Base-by-base conservation (phyloP, 768 basidiomycete species). In the Mycena olivaceomarginata region DNA sequence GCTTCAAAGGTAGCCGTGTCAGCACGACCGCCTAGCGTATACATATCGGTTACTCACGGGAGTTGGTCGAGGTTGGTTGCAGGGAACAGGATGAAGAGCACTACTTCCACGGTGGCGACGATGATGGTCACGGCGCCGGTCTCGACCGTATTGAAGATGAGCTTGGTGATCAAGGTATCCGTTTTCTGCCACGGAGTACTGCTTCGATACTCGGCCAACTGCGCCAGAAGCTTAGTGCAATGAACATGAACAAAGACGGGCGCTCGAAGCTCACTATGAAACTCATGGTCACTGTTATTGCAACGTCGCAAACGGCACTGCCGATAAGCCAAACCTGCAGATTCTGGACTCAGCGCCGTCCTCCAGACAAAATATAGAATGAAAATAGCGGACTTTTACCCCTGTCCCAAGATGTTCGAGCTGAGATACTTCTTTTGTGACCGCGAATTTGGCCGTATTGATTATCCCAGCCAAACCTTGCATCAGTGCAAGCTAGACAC, bases 231-330 rank as follows among this genome's bases (percentile, higher is more conserved):
- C 2, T 62, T 2, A 39, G 43, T 46, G 64, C n/a, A 31, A n/a
- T 9, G 20, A n/a, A 9, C 64, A 45, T 45, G 43, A 25, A 43
- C 45, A n/a, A 46, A 11, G 39, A 40, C 43, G 20, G 20, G 53
- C 2, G 11, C 18, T 22, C 20, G 53, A n/a, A n/a, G n/a, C 64
- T 15, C 64, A 65, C 64, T 22, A 65, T 65, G 64, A 65, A 65
- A 46, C 15, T 43, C 64, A 65, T 65, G 20, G 16, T 65, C 41
- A n/a, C 7, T 40, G 64, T 65, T 13, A 65, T 65, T 10, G 20
- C 31, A 10, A 65, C 15, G 64, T 65, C 64, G 43, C 64, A 65
- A 45, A 65, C 64, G 64, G 64, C 64, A 31, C 64, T 65, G 11
- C 64, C 64, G 45, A 65, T 65, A 2, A 65, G 64, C 64, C 64